These are phyloP conservation scores for Xeromyces bisporus DNA, from an alignment of 495 filamentous ascomycete species.

Conservation along the genomic window DNA sequence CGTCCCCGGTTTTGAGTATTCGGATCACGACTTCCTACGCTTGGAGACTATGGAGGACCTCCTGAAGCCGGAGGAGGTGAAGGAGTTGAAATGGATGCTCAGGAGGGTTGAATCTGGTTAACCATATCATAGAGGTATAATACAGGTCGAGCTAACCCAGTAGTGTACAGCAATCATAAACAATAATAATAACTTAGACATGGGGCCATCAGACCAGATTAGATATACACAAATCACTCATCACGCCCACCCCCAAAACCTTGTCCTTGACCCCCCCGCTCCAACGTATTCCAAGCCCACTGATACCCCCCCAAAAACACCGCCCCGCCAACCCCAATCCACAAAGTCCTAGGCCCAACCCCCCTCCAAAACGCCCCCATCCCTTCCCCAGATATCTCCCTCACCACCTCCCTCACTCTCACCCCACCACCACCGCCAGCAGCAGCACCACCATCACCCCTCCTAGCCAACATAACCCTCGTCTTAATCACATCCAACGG, in stretches of 20 bases:
- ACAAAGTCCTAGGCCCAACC: conserved; percentile 73
- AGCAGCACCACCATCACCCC: conserved; percentile 20
- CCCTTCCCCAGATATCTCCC: conserved; percentile 53
- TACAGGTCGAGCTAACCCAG: too few species aligned
- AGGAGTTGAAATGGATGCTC: conserved; percentile 34
- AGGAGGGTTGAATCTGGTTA: background rate
- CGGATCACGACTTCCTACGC: conserved; percentile 45
- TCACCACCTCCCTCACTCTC: conserved; percentile 40
- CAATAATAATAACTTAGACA: too few species aligned
- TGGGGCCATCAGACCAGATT: too few species aligned
- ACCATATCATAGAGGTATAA: too few species aligned
- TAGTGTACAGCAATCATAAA: too few species aligned
- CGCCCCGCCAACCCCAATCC: conserved; percentile 87
- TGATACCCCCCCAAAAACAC: conserved; percentile 96
- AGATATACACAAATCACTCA: too few species aligned
- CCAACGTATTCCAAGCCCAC: conserved; percentile 62
- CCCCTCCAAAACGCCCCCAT: conserved; percentile 69
- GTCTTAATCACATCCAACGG: conserved; percentile 96
- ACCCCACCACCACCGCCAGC: conserved; percentile 23
- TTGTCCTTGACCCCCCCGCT: conserved; percentile 19
- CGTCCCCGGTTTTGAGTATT: conserved; percentile 47
- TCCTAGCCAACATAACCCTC: conserved; percentile 69
- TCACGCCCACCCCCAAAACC: too few species aligned
- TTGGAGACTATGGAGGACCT: conserved; percentile 26
- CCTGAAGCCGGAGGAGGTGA: conserved; percentile 26